These are phyloP conservation scores for Cordyceps cicadae DNA, from an alignment of 2,329 filamentous ascomycete genomes.

Conservation along the genomic window DNA sequence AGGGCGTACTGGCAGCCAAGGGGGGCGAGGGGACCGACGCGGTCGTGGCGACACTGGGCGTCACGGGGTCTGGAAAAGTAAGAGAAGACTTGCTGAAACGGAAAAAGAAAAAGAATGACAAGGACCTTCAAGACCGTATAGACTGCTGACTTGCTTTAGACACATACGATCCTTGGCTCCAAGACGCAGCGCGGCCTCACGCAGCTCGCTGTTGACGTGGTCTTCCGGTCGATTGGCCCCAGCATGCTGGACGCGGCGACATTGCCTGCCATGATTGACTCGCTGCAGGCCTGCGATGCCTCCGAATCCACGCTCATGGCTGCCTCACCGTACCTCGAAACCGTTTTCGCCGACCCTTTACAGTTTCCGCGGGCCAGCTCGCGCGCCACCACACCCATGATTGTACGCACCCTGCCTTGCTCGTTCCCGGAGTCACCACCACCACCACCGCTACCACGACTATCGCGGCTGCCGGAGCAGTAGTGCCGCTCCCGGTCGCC, in stretches of 20 bases:
- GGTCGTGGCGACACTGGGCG: constrained; percentile 80
- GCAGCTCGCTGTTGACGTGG: constrained; percentile 80
- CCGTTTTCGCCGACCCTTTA: constrained; percentile 59
- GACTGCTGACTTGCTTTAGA: constrained; percentile 42
- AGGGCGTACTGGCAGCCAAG: constrained; percentile 67
- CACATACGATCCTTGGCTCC: constrained; percentile 90
- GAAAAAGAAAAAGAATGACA: not conserved
- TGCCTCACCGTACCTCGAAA: constrained; percentile 70
- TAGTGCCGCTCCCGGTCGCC: constrained; percentile 21
- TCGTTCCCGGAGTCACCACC: constrained; percentile 23
- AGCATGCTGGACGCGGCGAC: constrained; percentile 58
- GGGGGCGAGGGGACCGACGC: constrained; percentile 79
- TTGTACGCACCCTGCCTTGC: constrained; percentile 40
- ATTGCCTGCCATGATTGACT: constrained; percentile 58
- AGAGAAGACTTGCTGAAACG: constrained; percentile 9
- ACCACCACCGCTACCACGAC: not conserved
- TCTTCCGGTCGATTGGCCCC: constrained; percentile 72
- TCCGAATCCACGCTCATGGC: constrained; percentile 73
- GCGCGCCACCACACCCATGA: constrained; percentile 61
- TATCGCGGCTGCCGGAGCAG: constrained; percentile 16
- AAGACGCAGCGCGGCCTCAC: constrained; percentile 79
- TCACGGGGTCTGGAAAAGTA: constrained; percentile 95
- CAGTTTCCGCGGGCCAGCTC: constrained; percentile 52
- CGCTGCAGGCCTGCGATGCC: constrained; percentile 66
- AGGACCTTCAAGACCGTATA: not conserved